Evolutionary conservation across 2,329 filamentous ascomycete species (phyloP).

Genomic region (Aureobasidium mangrovei): DNA sequence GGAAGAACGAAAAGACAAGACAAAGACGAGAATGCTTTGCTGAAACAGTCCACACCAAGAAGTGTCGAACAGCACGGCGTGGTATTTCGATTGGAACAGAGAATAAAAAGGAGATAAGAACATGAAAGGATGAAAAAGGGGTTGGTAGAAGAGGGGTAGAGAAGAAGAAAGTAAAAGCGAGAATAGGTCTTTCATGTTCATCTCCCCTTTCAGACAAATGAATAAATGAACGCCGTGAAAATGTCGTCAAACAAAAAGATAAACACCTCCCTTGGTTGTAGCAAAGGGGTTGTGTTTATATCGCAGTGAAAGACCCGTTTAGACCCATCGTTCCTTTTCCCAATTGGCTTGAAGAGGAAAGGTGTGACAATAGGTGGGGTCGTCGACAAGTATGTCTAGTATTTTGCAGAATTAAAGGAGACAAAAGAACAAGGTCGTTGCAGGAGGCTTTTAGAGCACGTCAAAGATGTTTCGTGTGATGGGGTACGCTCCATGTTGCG

Average conservation of each 20-base stretch:
- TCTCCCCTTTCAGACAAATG: neutral
- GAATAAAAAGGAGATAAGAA: neutral
- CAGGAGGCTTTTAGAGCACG: constrained; percentile 47
- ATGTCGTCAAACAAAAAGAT: neutral
- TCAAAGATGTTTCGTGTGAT: constrained; percentile 74
- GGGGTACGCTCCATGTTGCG: constrained; percentile 63
- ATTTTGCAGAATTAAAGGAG: constrained; percentile 6
- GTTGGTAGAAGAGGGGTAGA: neutral
- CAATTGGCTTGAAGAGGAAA: neutral
- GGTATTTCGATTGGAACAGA: neutral
- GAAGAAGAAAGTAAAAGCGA: constrained; percentile 1
- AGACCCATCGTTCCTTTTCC: neutral
- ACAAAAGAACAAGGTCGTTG: constrained; percentile 3
- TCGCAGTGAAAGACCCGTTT: neutral
- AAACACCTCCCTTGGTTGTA: neutral
- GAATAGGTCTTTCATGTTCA: constrained; percentile 1
- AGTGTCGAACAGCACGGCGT: neutral
- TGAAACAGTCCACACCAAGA: neutral
- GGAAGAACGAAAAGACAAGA: no score
- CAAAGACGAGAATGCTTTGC: no score
- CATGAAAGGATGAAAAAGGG: neutral
- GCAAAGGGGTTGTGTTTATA: neutral
- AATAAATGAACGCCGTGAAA: neutral
- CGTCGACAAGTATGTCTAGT: constrained; percentile 6
- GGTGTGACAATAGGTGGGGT: neutral